A percentile compares a stretch with the other conserved stretches of the same genome.
phyloP scores from a whole-genome alignment of 2,329 filamentous ascomycete species.

The Macrophomina tecta region DNA sequence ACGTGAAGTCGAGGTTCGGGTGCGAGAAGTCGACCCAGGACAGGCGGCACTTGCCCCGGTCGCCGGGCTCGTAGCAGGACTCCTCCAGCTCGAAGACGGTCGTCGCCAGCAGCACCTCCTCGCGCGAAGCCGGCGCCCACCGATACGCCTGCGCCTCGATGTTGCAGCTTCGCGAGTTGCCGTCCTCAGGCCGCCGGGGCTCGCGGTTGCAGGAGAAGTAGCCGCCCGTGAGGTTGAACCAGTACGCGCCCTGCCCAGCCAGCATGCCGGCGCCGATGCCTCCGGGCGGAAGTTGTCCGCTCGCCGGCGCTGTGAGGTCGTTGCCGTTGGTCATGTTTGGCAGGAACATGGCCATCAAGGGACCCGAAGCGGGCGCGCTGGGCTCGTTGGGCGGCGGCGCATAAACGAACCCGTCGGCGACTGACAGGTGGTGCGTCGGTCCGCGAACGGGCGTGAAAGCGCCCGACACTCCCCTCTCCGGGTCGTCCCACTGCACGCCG shows the following conservation, averaged over 20 bases:
- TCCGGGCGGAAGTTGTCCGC: constrained; percentile 47
- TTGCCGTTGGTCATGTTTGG: constrained; percentile 38
- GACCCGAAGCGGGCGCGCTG: constrained; percentile 52
- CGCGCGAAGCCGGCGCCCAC: constrained; percentile 15
- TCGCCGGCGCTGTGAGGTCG: constrained; percentile 37
- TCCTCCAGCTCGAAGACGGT: constrained; percentile 40
- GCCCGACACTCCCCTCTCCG: constrained; percentile 36
- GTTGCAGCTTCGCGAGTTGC: constrained; percentile 44
- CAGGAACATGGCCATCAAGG: constrained; percentile 56
- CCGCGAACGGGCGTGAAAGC: constrained; percentile 50
- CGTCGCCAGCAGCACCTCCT: no score
- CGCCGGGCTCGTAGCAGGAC: constrained; percentile 34
- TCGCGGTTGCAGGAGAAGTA: constrained; percentile 57
- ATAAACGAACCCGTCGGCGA: constrained; percentile 58
- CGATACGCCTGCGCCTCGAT: constrained; percentile 54
- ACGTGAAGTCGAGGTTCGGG: constrained; percentile 41
- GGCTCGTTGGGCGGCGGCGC: constrained; percentile 53
- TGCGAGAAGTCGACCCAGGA: constrained; percentile 50
- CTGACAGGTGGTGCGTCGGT: constrained; percentile 59
- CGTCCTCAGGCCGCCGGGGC: background rate
- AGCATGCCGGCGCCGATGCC: constrained; percentile 56
- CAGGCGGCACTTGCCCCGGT: constrained; percentile 47
- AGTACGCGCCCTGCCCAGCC: constrained; percentile 52
- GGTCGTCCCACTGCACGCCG: constrained; percentile 39
- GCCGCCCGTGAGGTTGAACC: constrained; percentile 57